Evolutionary conservation across 73 alveolate genomes (phyloP), one percentile per base, ranked within the genome.

Genomic region (Loxodes magnus): DNA sequence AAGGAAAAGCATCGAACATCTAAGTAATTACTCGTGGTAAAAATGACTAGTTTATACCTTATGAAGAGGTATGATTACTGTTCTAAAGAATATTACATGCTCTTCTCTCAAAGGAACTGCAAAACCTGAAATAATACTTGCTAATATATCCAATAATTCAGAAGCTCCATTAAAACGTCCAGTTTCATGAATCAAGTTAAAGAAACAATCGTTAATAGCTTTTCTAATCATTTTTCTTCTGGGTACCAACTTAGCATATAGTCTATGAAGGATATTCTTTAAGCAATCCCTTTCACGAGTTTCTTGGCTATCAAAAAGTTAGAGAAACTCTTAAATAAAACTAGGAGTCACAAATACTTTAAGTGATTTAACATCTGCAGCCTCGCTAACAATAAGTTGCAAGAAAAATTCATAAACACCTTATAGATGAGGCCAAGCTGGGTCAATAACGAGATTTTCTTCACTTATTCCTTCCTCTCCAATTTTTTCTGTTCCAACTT

Each of bases 41-140:
- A 82, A 67, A 59, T 81, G 74, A 25, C 91, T 78, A 2, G 94
- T 87, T 39, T 87, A 88, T 10, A 87, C 94, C 41, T 87, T 87
- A 42, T 81, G 95, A 38, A 87, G 78, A 22, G 97, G 95, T 16
- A 83, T 88, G 35, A 88, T 51, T 25, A 69, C 78, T 55, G 75
- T 84, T 60, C 79, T 83, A 67, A 88, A 84, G 82, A 88, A 88
- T 15, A 64, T 67, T 17, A 83, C 84, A 71, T 88, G 95, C 51
- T 87, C 97, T 52, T 76, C 93, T 56, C 97, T 53, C 35, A 87
- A 64, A 4, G 95, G 97, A 34, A 87, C 88, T 4, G 97, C 93
- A 70, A 87, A 87, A 5, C 97, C 97, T 26, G 82, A 50, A 39
- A 87, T 87, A 31, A 87, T 82, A 30, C 74, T 54, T 12, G 97